Conservation (phyloP, 2,329 filamentous ascomycete genomes). For the Exophiala sp. region DNA sequence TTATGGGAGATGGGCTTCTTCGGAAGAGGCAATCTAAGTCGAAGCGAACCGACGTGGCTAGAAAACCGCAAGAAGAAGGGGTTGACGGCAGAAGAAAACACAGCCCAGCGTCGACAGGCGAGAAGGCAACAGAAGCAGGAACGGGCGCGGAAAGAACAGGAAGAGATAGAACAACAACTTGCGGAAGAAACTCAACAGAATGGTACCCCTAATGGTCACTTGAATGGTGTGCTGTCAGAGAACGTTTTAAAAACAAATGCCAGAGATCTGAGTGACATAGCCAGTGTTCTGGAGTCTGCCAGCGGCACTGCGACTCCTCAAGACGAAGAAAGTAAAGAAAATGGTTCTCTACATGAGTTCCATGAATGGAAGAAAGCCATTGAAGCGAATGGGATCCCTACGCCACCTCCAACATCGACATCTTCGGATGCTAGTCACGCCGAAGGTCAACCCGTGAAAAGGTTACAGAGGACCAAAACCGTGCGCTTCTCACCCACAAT, state of each 20-base stretch:
- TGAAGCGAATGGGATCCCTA: constrained; percentile 27
- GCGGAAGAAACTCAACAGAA: constrained; percentile 45
- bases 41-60: constrained; percentile 93
- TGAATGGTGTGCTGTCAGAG: constrained; percentile 7
- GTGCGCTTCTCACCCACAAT: constrained; percentile 68
- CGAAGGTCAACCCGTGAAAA: constrained; percentile 19
- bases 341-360: constrained; percentile 22
- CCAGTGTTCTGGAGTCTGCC: constrained; percentile 24
- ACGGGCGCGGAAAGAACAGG: constrained; percentile 79
- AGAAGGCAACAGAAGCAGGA: constrained; percentile 85
- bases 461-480: constrained; percentile 49
- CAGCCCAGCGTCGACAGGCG: constrained; percentile 71
- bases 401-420: constrained; percentile 28
- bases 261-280: constrained; percentile 24
- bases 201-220: constrained; percentile 2
- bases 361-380: constrained; percentile 28
- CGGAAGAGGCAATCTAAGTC: constrained; percentile 86
- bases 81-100: constrained; percentile 81
- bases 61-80: constrained; percentile 72
- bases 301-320: constrained; percentile 13
- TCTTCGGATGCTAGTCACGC: constrained; percentile 25
- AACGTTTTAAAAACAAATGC: constrained; percentile 26
- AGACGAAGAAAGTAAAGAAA: constrained; percentile 19
- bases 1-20: constrained; percentile 98
- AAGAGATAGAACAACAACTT: constrained; percentile 72